phyloP scores from a whole-genome alignment of 2,329 filamentous ascomycete genomes.

The Stagonosporopsis chrysanthemi region DNA sequence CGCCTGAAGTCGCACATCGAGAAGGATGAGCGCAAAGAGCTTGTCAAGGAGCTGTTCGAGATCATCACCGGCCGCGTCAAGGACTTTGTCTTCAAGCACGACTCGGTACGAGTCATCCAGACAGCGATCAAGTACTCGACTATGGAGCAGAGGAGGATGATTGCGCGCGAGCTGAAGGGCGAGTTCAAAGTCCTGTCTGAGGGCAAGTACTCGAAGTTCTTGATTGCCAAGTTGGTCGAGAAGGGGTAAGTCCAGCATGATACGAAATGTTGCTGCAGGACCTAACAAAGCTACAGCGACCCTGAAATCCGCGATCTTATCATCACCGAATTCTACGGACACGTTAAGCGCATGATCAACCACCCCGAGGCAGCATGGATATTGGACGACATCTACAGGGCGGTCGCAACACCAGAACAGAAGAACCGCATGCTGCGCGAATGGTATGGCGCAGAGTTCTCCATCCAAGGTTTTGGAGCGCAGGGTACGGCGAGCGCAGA shows the following conservation, averaged over 20 bases:
- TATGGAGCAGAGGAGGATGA: slow-evolving; percentile 81
- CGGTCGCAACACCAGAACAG: slow-evolving; percentile 83
- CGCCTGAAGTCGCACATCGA: slow-evolving; percentile 93
- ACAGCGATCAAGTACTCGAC: slow-evolving; percentile 96
- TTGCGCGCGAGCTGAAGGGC: slow-evolving; percentile 85
- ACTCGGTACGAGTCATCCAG: slow-evolving; percentile 94
- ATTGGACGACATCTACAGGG: slow-evolving; percentile 93
- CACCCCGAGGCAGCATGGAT: slow-evolving; percentile 98
- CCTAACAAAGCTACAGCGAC: slow-evolving; percentile 62
- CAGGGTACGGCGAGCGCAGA: slow-evolving; percentile 67
- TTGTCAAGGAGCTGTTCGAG: slow-evolving; percentile 87
- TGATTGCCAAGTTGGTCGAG: slow-evolving; percentile 95
- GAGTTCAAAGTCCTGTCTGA: slow-evolving; percentile 86
- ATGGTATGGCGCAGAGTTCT: slow-evolving; percentile 96
- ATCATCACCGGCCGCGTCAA: slow-evolving; percentile 92
- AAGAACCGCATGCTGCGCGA: slow-evolving; percentile 86
- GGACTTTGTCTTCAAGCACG: slow-evolving; percentile 98
- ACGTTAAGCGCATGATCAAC: slow-evolving; percentile 91
- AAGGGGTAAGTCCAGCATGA: slow-evolving; percentile 61
- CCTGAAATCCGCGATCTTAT: slow-evolving; percentile 85
- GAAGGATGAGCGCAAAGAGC: slow-evolving; percentile 81
- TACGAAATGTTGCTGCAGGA: not conserved
- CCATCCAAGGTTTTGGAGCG: slow-evolving; percentile 69
- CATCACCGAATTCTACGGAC: slow-evolving; percentile 92
- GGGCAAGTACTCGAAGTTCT: slow-evolving; percentile 96